These are phyloP conservation scores for Panicum miliaceum DNA, from an alignment of 176 grass and related monocot species.

Conservation along the genomic window DNA sequence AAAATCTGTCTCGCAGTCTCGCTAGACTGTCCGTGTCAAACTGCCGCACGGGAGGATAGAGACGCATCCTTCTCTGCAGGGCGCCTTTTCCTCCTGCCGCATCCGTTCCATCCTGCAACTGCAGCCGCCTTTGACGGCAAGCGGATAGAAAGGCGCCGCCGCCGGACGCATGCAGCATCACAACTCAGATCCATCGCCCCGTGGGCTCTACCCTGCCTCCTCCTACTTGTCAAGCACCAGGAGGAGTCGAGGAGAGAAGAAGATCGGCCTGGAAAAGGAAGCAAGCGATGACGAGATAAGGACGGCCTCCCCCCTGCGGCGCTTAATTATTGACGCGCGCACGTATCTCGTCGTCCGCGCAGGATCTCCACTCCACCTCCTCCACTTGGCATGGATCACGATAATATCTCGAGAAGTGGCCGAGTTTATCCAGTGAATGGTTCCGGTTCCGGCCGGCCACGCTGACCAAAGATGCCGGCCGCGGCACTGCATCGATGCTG, in stretches of 20 bases:
- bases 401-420: constrained; percentile 41
- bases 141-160: constrained; percentile 26
- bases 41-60: constrained; percentile 30
- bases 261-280: constrained; percentile 25
- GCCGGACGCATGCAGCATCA: not conserved
- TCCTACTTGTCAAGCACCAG: not conserved
- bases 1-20: not conserved
- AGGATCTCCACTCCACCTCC: not conserved
- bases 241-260: no score
- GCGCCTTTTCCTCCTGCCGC: not conserved
- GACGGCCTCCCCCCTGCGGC: not conserved
- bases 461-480: not conserved
- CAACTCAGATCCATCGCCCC: not conserved
- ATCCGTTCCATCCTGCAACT: not conserved
- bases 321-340: constrained; percentile 43
- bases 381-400: not conserved
- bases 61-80: not conserved
- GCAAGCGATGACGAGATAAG: constrained; percentile 34
- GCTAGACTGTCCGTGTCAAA: not conserved
- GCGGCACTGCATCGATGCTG: not conserved
- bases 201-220: constrained; percentile 20
- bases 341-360: not conserved
- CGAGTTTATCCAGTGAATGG: constrained; percentile 30
- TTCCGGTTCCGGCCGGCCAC: not conserved
- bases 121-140: constrained; percentile 32